These are phyloP conservation scores for Magnaporthales sp. DNA, from an alignment of 2,329 filamentous ascomycete genomes.

Conservation along the genomic window DNA sequence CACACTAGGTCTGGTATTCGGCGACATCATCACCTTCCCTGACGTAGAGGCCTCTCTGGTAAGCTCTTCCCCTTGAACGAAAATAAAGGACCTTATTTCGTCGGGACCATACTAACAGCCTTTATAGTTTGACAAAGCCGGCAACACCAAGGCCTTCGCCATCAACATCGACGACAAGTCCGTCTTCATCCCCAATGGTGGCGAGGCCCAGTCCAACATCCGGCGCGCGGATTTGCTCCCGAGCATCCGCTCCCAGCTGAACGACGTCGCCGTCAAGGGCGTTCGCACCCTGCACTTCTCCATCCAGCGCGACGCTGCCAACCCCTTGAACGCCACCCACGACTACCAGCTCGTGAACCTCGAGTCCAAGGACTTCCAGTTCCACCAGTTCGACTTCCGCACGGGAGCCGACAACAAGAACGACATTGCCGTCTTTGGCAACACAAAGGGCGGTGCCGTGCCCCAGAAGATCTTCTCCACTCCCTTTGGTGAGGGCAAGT, in stretches of 20 bases:
- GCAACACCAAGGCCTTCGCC: conserved; percentile 5
- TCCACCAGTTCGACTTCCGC: conserved; percentile 4
- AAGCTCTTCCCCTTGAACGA: background rate
- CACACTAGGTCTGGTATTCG: background rate
- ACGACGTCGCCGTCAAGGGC: conserved; percentile 3
- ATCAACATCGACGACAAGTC: conserved; percentile 5
- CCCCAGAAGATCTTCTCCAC: background rate
- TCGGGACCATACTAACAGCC: background rate
- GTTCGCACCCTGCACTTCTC: conserved; percentile 6
- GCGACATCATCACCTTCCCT: conserved; percentile 1
- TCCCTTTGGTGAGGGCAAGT: background rate
- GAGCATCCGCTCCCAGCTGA: conserved; percentile 3
- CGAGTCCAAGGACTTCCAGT: conserved; percentile 3
- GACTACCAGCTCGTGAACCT: conserved; percentile 3
- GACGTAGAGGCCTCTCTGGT: background rate
- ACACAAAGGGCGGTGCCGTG: background rate
- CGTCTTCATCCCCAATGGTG: conserved; percentile 2
- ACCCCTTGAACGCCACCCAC: conserved; percentile 2
- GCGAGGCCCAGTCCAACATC: conserved; percentile 2
- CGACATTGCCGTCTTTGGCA: conserved; percentile 1
- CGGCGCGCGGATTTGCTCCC: conserved; percentile 2
- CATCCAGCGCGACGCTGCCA: conserved; percentile 3
- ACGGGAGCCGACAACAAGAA: conserved; percentile 4
- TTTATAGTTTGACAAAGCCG: conserved; percentile 2
- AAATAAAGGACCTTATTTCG: too few species aligned